A percentile compares a stretch with the other conserved stretches of the same genome.
phyloP scores from a whole-genome alignment of 108 stramenopile genomes.

The Conticribra weissflogii region DNA sequence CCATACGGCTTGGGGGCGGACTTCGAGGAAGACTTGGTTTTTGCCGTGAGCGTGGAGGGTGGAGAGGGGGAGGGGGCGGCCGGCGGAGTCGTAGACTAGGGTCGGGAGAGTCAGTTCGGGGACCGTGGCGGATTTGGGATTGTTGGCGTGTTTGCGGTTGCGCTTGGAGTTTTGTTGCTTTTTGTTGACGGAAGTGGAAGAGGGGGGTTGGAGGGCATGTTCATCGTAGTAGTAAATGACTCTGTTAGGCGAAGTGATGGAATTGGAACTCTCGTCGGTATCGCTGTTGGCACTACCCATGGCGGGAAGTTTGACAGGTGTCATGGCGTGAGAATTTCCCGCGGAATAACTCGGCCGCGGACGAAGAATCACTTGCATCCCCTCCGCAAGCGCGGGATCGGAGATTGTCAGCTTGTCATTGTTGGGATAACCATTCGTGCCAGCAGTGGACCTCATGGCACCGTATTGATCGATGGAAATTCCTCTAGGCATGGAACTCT shows the following conservation, averaged over 20 bases:
- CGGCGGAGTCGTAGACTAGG: slow-evolving; percentile 27
- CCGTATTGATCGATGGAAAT: no score
- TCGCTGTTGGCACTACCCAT: not conserved
- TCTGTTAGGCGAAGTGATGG: no score
- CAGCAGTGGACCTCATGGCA: no score
- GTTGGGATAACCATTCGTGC: no score
- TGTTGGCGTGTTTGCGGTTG: not conserved
- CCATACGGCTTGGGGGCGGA: slow-evolving; percentile 26
- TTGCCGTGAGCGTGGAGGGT: slow-evolving; percentile 30
- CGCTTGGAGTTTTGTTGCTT: not conserved
- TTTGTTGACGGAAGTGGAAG: not conserved
- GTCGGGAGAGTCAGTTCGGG: slow-evolving; percentile 45
- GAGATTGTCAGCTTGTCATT: no score
- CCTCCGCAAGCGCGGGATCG: no score
- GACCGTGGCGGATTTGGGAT: no score
- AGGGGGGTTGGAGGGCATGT: not conserved
- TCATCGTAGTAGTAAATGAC: not conserved
- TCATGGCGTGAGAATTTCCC: not conserved
- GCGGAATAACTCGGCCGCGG: not conserved
- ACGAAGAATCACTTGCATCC: not conserved
- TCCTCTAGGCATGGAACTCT: no score
- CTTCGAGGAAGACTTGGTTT: slow-evolving; percentile 38
- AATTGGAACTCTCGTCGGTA: no score
- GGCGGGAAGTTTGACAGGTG: not conserved
- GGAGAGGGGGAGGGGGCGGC: slow-evolving; percentile 7